phyloP scores from a whole-genome alignment of 495 filamentous ascomycete genomes.

The Aspergillus mulundensis region DNA sequence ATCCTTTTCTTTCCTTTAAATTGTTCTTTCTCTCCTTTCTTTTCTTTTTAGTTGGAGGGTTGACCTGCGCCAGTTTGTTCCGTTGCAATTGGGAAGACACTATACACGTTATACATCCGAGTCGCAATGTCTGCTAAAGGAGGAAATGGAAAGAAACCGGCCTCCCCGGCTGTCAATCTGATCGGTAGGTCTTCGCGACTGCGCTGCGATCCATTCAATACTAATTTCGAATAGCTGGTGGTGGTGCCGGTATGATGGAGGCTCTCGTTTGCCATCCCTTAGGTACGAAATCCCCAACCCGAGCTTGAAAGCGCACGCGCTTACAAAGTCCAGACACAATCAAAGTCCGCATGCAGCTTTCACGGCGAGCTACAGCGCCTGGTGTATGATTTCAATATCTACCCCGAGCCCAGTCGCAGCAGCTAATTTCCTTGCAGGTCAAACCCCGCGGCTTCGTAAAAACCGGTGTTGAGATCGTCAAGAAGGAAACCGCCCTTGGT shows the following conservation, averaged over 20 bases:
- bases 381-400: conserved; percentile 53
- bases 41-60: not conserved
- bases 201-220: not conserved
- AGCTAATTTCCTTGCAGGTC: conserved; percentile 38
- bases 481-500: conserved; percentile 82
- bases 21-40: conserved; percentile 8
- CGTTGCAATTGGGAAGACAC: conserved; percentile 12
- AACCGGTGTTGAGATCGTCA: conserved; percentile 84
- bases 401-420: not conserved
- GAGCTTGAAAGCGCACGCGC: not conserved
- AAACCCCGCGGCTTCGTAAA: conserved; percentile 82
- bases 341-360: conserved; percentile 99
- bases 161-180: conserved; percentile 85
- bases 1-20: conserved; percentile 4
- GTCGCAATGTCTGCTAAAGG: conserved; percentile 63
- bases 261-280: conserved; percentile 95
- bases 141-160: conserved; percentile 68
- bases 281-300: conserved; percentile 47
- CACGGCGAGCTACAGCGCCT: conserved; percentile 73
- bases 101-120: conserved; percentile 9
- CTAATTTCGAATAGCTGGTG: conserved; percentile 64
- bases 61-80: not conserved
- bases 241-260: conserved; percentile 99
- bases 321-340: conserved; percentile 64
- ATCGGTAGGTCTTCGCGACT: conserved; percentile 60